Evolutionary conservation across 768 basidiomycete species (phyloP).

Genomic region (Naganishia onofrii): DNA sequence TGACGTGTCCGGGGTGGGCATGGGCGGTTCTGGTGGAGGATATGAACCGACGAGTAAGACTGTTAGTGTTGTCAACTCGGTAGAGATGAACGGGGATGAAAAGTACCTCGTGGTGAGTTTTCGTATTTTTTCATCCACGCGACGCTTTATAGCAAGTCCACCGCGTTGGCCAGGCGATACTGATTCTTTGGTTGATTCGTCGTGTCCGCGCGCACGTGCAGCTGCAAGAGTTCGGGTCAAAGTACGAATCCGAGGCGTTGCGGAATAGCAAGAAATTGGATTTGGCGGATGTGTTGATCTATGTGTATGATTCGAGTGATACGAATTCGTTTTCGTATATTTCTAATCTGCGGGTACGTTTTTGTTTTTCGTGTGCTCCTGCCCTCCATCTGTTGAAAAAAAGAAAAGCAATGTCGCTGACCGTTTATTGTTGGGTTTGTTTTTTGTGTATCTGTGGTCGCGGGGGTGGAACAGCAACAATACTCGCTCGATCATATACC

Average conservation of each 20-base stretch:
- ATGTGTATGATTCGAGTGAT: constrained; percentile 95
- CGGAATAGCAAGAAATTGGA: constrained; percentile 88
- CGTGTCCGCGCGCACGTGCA: constrained; percentile 47
- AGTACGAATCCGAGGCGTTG: constrained; percentile 86
- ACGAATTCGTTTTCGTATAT: constrained; percentile 99
- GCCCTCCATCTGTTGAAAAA: no score
- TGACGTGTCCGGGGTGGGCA: constrained; percentile 32
- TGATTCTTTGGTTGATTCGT: no score
- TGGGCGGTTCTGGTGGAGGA: constrained; percentile 24
- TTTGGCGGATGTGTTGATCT: constrained; percentile 87
- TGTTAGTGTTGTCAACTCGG: constrained; percentile 88
- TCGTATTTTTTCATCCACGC: background rate
- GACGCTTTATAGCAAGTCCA: no score
- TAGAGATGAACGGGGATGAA: constrained; percentile 89
- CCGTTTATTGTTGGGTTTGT: background rate
- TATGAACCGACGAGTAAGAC: constrained; percentile 89
- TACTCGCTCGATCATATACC: constrained; percentile 93
- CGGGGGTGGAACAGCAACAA: constrained; percentile 70
- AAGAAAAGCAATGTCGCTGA: no score
- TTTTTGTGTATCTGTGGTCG: background rate
- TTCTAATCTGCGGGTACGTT: constrained; percentile 81
- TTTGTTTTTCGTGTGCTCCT: no score
- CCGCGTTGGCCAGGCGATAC: no score
- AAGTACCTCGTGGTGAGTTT: constrained; percentile 88
- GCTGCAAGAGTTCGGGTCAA: constrained; percentile 96